A percentile compares a stretch with the other conserved stretches of the same genome.
Evolutionary conservation across 768 basidiomycete species (phyloP).

Genomic region (Boletus rufocinnamomeus): DNA sequence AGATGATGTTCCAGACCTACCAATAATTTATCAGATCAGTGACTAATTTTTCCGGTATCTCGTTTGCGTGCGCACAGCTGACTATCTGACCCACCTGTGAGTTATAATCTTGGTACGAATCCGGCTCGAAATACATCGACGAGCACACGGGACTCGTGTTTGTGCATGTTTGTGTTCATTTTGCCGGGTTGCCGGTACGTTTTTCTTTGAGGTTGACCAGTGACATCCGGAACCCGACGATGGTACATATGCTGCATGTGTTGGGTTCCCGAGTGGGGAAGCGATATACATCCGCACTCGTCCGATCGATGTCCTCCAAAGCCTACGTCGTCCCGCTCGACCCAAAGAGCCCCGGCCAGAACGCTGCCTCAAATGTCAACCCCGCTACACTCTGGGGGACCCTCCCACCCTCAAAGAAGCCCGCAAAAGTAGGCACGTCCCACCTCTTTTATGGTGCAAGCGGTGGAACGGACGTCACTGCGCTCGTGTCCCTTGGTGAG

Average conservation of each 20-base stretch:
- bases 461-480: slow-evolving; percentile 46
- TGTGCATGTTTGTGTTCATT: slow-evolving; percentile 5
- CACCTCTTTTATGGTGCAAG: slow-evolving; percentile 60
- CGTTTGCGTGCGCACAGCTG: background rate
- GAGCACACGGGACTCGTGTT: background rate
- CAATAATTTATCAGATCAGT: background rate
- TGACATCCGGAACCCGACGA: slow-evolving; percentile 29
- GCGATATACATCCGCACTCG: slow-evolving; percentile 24
- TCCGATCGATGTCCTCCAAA: slow-evolving; percentile 50
- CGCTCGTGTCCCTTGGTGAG: slow-evolving; percentile 61
- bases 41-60: background rate
- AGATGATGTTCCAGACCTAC: too few species aligned
- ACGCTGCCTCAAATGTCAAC: slow-evolving; percentile 41
- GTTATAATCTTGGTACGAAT: background rate
- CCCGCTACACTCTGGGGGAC: slow-evolving; percentile 54
- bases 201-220: background rate
- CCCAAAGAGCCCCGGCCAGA: slow-evolving; percentile 39
- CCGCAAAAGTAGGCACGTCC: slow-evolving; percentile 61
- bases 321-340: slow-evolving; percentile 63
- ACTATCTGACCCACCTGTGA: background rate
- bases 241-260: slow-evolving; percentile 24
- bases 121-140: background rate
- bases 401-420: slow-evolving; percentile 48
- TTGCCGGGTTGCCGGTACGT: background rate
- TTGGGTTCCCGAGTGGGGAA: slow-evolving; percentile 16